Evolutionary conservation across 2,329 filamentous ascomycete species (phyloP).

Genomic region (Tolypocladium pustulatum): DNA sequence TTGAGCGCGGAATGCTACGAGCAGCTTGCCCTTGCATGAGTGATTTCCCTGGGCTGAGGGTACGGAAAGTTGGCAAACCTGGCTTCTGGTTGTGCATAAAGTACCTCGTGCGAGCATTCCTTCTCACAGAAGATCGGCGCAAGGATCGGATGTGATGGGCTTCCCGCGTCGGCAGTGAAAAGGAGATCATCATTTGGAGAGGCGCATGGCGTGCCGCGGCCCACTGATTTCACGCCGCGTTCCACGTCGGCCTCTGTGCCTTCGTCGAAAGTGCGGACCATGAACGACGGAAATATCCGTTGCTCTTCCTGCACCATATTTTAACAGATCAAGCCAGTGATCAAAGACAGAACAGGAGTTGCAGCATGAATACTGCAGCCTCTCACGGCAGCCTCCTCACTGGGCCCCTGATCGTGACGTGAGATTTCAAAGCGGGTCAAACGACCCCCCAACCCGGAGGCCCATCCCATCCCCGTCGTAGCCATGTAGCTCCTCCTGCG

Average conservation of each 20-base stretch:
- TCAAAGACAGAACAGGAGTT: background rate
- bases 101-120: background rate
- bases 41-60: background rate
- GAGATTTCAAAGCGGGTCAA: background rate
- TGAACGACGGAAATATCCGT: background rate
- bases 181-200: background rate
- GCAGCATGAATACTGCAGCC: background rate
- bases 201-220: conserved; percentile 1
- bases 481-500: background rate
- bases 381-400: background rate
- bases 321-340: background rate
- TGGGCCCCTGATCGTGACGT: background rate
- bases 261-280: background rate
- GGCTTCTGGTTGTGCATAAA: background rate
- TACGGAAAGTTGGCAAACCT: background rate
- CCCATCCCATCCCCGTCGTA: too few species aligned
- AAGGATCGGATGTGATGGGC: background rate
- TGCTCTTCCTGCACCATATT: background rate
- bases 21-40: background rate
- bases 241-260: background rate
- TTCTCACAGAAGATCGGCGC: background rate
- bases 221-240: background rate
- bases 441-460: background rate
- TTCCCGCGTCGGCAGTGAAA: conserved; percentile 1
- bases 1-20: background rate